phyloP scores from a whole-genome alignment of 495 filamentous ascomycete genomes.

The Neurospora sp. region DNA sequence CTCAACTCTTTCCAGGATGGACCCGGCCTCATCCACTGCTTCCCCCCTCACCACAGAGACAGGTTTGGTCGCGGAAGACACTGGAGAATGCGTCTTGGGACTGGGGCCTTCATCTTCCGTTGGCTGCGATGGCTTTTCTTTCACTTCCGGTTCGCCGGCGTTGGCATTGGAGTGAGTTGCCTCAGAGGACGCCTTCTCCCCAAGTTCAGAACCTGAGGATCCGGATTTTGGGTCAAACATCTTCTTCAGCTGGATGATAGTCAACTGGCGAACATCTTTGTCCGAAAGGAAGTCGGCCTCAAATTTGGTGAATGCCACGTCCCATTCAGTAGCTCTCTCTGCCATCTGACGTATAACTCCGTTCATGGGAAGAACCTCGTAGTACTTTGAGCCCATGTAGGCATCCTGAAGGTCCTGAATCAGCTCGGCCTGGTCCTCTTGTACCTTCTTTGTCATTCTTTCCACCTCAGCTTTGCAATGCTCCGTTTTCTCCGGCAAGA shows the following conservation, averaged over 20 bases:
- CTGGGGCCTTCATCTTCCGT: background rate
- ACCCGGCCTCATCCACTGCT: slow-evolving; percentile 7
- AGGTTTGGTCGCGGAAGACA: slow-evolving; percentile 15
- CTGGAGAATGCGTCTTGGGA: slow-evolving; percentile 10
- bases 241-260: slow-evolving; percentile 85
- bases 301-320: slow-evolving; percentile 77
- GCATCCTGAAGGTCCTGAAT: slow-evolving; percentile 72
- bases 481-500: slow-evolving; percentile 74
- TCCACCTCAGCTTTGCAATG: slow-evolving; percentile 76
- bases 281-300: slow-evolving; percentile 94
- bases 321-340: slow-evolving; percentile 91
- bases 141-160: background rate
- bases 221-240: slow-evolving; percentile 50
- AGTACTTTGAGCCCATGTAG: slow-evolving; percentile 89
- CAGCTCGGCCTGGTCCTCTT: slow-evolving; percentile 67
- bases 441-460: slow-evolving; percentile 57
- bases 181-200: slow-evolving; percentile 17
- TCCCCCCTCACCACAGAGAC: slow-evolving; percentile 10
- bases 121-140: background rate
- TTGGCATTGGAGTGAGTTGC: slow-evolving; percentile 7
- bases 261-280: slow-evolving; percentile 89
- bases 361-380: slow-evolving; percentile 91
- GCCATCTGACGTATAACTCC: slow-evolving; percentile 77
- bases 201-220: slow-evolving; percentile 10
- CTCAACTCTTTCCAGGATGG: slow-evolving; percentile 44